Evolutionary conservation across 768 basidiomycete genomes (phyloP).

Genomic region (Agaricus subrufescens): DNA sequence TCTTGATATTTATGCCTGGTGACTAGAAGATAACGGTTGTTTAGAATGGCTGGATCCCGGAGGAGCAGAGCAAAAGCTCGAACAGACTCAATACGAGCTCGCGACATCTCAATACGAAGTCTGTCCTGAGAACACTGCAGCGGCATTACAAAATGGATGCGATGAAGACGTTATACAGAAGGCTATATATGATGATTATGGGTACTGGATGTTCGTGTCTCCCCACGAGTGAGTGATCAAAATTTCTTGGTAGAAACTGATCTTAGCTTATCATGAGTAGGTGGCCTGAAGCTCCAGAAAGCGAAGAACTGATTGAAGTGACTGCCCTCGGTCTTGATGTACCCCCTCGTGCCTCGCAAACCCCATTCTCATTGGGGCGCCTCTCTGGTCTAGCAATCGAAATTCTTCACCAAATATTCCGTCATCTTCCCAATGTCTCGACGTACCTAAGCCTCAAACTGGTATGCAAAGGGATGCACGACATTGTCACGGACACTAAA

Average conservation of each 20-base stretch:
- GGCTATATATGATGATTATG: conserved; percentile 7
- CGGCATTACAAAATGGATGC: neutral
- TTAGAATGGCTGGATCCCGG: conserved; percentile 1
- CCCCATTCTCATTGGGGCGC: neutral
- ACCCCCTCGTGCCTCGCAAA: neutral
- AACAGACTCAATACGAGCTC: conserved; percentile 5
- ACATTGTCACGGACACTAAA: neutral
- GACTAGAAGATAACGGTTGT: neutral
- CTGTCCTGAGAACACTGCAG: neutral
- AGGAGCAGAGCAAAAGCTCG: conserved; percentile 6
- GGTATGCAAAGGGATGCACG: neutral
- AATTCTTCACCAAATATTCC: conserved; percentile 1
- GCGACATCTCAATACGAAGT: neutral
- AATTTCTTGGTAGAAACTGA: neutral
- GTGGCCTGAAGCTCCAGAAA: neutral
- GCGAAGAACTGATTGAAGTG: neutral
- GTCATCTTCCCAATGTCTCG: neutral
- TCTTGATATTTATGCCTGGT: neutral
- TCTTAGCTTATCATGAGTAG: neutral
- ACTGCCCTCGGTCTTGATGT: neutral
- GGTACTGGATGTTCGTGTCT: conserved; percentile 6
- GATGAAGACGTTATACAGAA: neutral
- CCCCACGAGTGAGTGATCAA: conserved; percentile 4
- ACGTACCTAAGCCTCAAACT: neutral
- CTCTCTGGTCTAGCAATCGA: neutral